These are phyloP conservation scores for Begonia fuchsioides DNA, from an alignment of 306 rosid genomes.

Conservation along the genomic window DNA sequence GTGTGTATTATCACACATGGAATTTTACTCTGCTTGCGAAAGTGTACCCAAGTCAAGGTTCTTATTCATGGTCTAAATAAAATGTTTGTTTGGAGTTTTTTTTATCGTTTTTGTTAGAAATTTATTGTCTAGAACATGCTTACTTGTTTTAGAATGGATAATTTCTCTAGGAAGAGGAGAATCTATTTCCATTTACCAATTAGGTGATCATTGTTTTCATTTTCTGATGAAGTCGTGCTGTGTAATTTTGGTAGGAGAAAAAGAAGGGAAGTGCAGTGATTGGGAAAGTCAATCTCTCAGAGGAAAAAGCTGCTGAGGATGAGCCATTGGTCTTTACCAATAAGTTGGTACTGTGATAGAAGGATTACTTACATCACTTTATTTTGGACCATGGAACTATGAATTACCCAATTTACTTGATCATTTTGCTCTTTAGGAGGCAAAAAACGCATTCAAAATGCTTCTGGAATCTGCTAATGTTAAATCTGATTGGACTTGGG, in stretches of 20 bases:
- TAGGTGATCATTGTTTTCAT: neutral
- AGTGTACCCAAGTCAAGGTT: too few relatives aligned
- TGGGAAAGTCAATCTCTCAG: constrained; percentile 56
- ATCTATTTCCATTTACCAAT: too few relatives aligned
- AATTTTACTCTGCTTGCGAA: too few relatives aligned
- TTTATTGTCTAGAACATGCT: too few relatives aligned
- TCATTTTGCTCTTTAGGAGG: constrained; percentile 38
- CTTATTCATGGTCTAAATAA: too few relatives aligned
- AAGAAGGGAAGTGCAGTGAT: constrained; percentile 53
- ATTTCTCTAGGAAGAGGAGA: too few relatives aligned
- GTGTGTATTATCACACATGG: too few relatives aligned
- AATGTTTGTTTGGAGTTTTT: too few relatives aligned
- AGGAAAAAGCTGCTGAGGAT: constrained; percentile 61
- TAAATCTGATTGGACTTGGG: constrained; percentile 99
- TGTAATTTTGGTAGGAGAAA: constrained; percentile 51
- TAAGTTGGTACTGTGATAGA: constrained; percentile 52
- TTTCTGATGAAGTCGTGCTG: constrained; percentile 13
- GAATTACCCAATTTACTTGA: neutral
- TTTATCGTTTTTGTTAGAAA: too few relatives aligned
- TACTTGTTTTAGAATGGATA: too few relatives aligned
- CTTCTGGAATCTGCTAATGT: constrained; percentile 87
- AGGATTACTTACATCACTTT: too few relatives aligned
- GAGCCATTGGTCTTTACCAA: constrained; percentile 70
- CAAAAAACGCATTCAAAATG: constrained; percentile 84
- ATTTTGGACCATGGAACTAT: too few relatives aligned